Evolutionary conservation across 768 basidiomycete species (phyloP), one percentile per base, ranked within the genome.

Genomic region (Rhizopogon roseolus): DNA sequence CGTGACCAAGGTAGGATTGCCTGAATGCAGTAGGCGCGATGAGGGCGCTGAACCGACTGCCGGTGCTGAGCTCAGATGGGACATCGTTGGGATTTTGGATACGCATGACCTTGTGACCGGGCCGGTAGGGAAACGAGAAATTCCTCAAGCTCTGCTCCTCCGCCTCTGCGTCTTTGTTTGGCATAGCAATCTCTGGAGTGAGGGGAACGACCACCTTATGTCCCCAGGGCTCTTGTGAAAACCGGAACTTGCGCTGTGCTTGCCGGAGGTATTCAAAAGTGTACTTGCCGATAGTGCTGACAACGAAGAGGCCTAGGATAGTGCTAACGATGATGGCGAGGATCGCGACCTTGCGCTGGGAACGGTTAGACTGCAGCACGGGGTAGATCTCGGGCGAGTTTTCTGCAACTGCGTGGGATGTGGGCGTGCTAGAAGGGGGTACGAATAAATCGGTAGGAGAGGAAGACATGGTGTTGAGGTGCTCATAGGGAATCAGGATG

Each of bases 251-350:
- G 50, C 27, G 45, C 11, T 52, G 36, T 17, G 29, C 32, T 6
- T 52, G 17, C 14, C 29, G 22, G 4, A 44, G 41, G 22, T 28
- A 52, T 29, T 34, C 51, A 6, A 34, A 27, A 14, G 44, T 34
- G 19, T 11, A 52, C 51, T 48, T 49, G 32, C 32, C 16, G 14
- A 36, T 4, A 14, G 45, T 48, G 5, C 32, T 6, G 5, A 28
- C 54, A 49, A 63, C 32, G 38, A 55, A 1, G 54, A 63, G 39
- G 11, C 54, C 63, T n/a, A 60, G n/a, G 8, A 57, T 39, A 3
- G 53, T 28, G 25, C 63, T 66, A 5, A 69, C 52, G 0, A 61
- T 50, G 41, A 52, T 49, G 1, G 57, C 41, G 1, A 62, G 17
- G 10, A 49, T 22, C 17, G 49, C 25, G 7, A 43, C 49, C 2